Base-by-base conservation (phyloP, 139 green algal genomes). In the Micromonas pusilla region DNA sequence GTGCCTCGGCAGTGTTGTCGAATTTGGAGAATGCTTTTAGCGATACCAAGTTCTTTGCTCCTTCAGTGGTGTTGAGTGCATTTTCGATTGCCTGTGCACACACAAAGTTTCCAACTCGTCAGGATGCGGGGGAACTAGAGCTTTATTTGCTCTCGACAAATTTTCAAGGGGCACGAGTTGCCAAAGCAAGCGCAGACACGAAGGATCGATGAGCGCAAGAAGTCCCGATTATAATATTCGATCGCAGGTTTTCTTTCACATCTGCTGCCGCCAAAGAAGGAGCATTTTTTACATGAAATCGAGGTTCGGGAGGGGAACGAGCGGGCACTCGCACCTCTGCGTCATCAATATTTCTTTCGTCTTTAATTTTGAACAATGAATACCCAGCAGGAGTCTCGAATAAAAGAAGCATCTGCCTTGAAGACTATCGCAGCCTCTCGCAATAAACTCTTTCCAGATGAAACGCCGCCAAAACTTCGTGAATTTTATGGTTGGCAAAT, bases 11-110 rank as follows among this genome's bases (percentile, higher is more conserved):
- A 0, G 96, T 99, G 85, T 97, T 96, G 28, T 97, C 92, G 84
- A 99, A 99, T 81, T 97, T 97, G 78, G 77, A 86, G 82, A 99
- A 99, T 2, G 91, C 88, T 83, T 98, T 97, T 6, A 99, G 87
- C 90, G 19, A 67, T 26, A 84, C 21, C 73, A 96, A 89, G 89
- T 98, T 97, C 36, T 93, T 83, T 1, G 94, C 94, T 1, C 38
- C 64, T 16, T 96, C 92, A 1, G 91, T 77, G 9, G 88, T 91
- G 66, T 91, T 87, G 62, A 98, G 98, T 45, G 97, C 85, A 30
- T 87, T 87, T 37, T 82, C 89, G 30, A 97, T 33, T 80, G 96
- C 91, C 93, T 97, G 80, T 60, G 60, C 9, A 57, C 20, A 52
- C 65, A 39, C n/a, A n/a, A n/a, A n/a, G n/a, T n/a, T n/a, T n/a